Conservation (phyloP, 495 filamentous ascomycete species). For the Podospora appendiculata region DNA sequence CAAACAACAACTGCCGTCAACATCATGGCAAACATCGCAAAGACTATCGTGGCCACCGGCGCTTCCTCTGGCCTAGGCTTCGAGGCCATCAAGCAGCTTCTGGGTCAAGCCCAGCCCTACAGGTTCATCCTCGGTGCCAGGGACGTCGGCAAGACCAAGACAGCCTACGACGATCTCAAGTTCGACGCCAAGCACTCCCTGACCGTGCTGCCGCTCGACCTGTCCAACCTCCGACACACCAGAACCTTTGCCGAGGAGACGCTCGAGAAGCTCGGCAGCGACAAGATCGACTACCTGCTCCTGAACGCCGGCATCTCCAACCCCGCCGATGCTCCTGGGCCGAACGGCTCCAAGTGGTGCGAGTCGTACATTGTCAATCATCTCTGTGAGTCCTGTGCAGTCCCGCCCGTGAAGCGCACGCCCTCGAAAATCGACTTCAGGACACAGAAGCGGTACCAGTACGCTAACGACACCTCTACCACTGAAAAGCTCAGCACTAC, state of each 20-base stretch:
- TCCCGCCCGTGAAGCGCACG: neutral
- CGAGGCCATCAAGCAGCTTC: slow-evolving; percentile 34
- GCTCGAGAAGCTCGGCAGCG: slow-evolving; percentile 26
- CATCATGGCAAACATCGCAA: slow-evolving; percentile 26
- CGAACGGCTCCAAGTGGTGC: slow-evolving; percentile 28
- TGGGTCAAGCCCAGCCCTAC: slow-evolving; percentile 28
- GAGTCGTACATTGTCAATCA: slow-evolving; percentile 36
- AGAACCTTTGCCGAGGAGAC: slow-evolving; percentile 29
- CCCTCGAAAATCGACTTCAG: too few species aligned
- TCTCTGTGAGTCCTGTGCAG: slow-evolving; percentile 21
- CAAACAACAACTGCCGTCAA: neutral
- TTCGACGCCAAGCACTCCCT: slow-evolving; percentile 29
- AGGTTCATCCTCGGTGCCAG: slow-evolving; percentile 39
- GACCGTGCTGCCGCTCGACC: slow-evolving; percentile 34
- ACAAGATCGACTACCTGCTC: slow-evolving; percentile 31
- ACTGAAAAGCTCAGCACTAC: slow-evolving; percentile 35
- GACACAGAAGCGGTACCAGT: neutral
- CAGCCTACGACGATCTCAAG: slow-evolving; percentile 26
- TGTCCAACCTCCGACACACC: slow-evolving; percentile 25
- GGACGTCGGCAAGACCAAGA: slow-evolving; percentile 23
- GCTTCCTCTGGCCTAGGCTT: slow-evolving; percentile 39
- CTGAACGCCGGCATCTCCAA: slow-evolving; percentile 30
- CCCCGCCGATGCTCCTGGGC: slow-evolving; percentile 14
- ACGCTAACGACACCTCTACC: neutral
- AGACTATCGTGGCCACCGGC: slow-evolving; percentile 39